phyloP scores from a whole-genome alignment of 2,329 filamentous ascomycete genomes.

The Arthrocladium fulminans region DNA sequence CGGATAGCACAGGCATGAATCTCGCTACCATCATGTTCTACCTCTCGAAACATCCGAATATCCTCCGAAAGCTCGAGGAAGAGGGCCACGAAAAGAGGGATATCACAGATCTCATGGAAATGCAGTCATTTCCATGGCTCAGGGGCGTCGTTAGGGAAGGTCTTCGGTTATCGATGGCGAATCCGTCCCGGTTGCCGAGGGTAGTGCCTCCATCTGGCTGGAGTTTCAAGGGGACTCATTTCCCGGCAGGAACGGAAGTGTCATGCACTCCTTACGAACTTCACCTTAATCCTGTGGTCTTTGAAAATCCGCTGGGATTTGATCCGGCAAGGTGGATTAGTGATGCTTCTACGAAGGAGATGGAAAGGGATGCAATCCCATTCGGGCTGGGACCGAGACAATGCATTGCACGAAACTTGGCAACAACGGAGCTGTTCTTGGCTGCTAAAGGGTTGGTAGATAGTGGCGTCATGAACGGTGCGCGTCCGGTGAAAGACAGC shows the following conservation, averaged over 20 bases:
- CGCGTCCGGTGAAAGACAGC: conserved; percentile 31
- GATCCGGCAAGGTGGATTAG: conserved; percentile 42
- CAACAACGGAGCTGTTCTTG: conserved; percentile 36
- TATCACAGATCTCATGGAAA: conserved; percentile 19
- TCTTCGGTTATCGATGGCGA: conserved; percentile 44
- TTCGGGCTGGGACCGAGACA: conserved; percentile 42
- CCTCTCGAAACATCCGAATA: conserved; percentile 35
- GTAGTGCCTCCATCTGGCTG: conserved; percentile 36
- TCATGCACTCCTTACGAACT: conserved; percentile 39
- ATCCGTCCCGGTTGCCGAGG: conserved; percentile 43
- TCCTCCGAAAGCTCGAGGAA: conserved; percentile 23
- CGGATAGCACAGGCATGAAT: conserved; percentile 46
- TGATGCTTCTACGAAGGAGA: conserved; percentile 27
- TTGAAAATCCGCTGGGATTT: conserved; percentile 36
- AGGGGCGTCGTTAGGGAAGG: conserved; percentile 43
- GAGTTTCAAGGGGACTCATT: conserved; percentile 29
- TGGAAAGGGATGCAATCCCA: conserved; percentile 38
- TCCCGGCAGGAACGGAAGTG: conserved; percentile 39
- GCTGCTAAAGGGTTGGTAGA: conserved; percentile 36
- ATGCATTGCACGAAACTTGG: conserved; percentile 45
- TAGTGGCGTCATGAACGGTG: conserved; percentile 38
- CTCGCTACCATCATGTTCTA: conserved; percentile 41
- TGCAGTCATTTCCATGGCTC: conserved; percentile 37
- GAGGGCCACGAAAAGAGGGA: conserved; percentile 12
- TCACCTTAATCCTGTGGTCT: conserved; percentile 39